phyloP scores from a whole-genome alignment of 129 eudicot species.

The Flaveria brownii region DNA sequence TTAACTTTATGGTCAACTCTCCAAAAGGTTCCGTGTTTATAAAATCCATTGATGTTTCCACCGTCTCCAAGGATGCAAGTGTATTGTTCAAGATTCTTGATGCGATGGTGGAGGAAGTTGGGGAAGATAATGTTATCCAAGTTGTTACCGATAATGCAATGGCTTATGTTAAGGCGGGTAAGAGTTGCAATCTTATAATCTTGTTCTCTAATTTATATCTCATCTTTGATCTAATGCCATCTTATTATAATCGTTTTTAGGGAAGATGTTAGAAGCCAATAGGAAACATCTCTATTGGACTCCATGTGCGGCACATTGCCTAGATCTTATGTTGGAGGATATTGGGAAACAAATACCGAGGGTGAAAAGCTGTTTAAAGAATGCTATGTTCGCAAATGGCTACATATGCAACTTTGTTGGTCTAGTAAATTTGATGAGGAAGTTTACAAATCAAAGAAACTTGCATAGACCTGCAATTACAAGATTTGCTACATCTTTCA shows the following conservation, averaged over 20 bases:
- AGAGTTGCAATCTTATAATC: neutral
- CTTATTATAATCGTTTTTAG: neutral
- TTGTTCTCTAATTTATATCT: neutral
- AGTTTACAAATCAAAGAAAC: constrained; percentile 4
- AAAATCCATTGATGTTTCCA: constrained; percentile 15
- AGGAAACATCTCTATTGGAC: constrained; percentile 8
- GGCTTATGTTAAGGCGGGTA: constrained; percentile 16
- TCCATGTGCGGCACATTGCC: constrained; percentile 15
- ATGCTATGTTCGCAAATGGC: constrained; percentile 5
- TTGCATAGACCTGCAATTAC: neutral
- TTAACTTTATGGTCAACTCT: constrained; percentile 10
- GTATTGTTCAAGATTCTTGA: constrained; percentile 11
- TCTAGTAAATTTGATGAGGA: constrained; percentile 13
- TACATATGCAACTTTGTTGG: constrained; percentile 13
- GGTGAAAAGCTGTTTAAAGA: constrained; percentile 21
- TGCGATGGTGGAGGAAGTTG: constrained; percentile 15
- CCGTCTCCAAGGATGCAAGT: neutral
- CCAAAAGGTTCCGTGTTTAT: constrained; percentile 1
- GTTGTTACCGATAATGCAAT: neutral
- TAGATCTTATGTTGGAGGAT: constrained; percentile 27
- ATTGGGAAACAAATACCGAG: constrained; percentile 10
- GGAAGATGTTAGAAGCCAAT: constrained; percentile 5
- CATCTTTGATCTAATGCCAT: neutral
- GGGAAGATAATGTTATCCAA: constrained; percentile 6
- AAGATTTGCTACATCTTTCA: constrained; percentile 3